Base-by-base conservation (phyloP, 1,284 basidiomycete genomes). In the Microbotryum lychnidis-dioicae region DNA sequence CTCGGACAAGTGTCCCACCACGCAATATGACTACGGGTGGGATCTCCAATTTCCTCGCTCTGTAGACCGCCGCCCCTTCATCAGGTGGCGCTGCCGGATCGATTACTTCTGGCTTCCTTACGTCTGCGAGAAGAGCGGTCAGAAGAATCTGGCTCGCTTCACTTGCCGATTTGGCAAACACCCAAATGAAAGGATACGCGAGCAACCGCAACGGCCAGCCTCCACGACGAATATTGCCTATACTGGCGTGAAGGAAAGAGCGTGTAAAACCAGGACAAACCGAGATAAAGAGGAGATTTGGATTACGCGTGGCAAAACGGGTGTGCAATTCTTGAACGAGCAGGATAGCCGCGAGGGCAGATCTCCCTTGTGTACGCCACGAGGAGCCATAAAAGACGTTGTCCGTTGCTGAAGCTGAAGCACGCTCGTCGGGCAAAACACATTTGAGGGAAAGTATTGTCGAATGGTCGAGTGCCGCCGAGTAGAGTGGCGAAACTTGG, bases 401-500 rank as follows among this genome's bases (percentile, higher is more conserved):
- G 27, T 59, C 65, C 50, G 21, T 51, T 44, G 37, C 27, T 14
- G 20, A 56, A 52, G 8, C 45, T 23, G 45, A 65, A 53, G 9
- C 51, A 23, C 3, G 31, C n/a, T 6, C 58, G 33, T 37, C 48
- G 16, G 16, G 42, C 48, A 29, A 25, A n/a, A 25, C 4, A 12
- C 51, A 23, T 2, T n/a, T n/a, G 37, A 42, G 37, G 16, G 37
- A 42, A 42, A 42, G 37, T 18, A 16, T 42, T 42, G 37, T 42
- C 37, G 37, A 42, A 18, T 42, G 14, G 16, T 42, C 37, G 16
- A 42, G 37, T 6, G 51, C 51, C 6, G 66, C 62, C 7, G 68
- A 57, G 56, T 71, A 71, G 58, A 67, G 67, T 0, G 70, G 66
- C 12, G 61, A 63, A 20, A 66, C 63, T 14, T 60, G 52, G 47